Conservation (phyloP, 345 rosid species). For the Salix suchowensis region DNA sequence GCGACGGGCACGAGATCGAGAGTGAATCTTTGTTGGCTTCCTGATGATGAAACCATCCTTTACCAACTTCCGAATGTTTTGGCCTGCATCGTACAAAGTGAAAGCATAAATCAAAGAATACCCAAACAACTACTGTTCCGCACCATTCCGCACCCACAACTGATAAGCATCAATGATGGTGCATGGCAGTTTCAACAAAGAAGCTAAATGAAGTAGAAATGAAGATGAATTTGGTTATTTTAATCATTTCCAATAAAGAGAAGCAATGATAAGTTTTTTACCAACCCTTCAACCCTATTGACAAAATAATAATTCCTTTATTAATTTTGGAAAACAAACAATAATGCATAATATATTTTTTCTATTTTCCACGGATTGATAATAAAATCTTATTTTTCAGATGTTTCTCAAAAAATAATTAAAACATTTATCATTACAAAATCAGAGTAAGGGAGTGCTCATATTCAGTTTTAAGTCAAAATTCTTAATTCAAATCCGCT, state of each 20-base stretch:
- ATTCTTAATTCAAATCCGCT: neutral
- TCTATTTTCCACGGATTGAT: too few relatives aligned
- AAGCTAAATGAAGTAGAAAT: neutral
- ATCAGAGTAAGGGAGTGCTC: neutral
- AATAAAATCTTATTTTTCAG: too few relatives aligned
- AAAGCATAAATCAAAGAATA: neutral
- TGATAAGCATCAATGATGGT: neutral
- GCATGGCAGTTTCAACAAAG: neutral
- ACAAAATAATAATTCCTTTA: too few relatives aligned
- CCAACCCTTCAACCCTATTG: too few relatives aligned
- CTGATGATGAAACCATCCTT: slow-evolving; percentile 95
- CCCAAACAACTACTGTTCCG: neutral
- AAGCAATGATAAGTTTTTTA: too few relatives aligned
- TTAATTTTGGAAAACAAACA: too few relatives aligned
- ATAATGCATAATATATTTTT: too few relatives aligned
- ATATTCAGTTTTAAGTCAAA: neutral
- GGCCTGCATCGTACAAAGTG: slow-evolving; percentile 42
- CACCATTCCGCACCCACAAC: neutral
- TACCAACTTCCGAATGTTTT: slow-evolving; percentile 86
- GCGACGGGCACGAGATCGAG: slow-evolving; percentile 83
- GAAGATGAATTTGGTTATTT: neutral
- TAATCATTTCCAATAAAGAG: too few relatives aligned
- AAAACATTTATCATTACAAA: neutral
- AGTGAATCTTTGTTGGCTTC: slow-evolving; percentile 97
- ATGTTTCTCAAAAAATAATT: too few relatives aligned